Conservation (phyloP, 2,329 filamentous ascomycete species). For the Pseudogymnoascus pannorum region DNA sequence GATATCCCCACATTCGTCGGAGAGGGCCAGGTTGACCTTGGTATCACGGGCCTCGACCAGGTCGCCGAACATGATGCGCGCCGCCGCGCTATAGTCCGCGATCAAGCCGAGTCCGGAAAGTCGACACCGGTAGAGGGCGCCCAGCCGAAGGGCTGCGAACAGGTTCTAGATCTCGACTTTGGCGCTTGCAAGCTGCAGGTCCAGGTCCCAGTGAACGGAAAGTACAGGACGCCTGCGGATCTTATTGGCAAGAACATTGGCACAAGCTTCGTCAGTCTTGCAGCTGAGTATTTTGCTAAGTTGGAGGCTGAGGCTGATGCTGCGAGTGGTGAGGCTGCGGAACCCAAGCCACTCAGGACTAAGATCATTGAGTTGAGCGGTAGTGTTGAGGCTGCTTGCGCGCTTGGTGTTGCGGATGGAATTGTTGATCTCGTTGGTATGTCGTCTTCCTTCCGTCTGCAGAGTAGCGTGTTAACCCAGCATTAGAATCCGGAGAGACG, state of each 20-base stretch:
- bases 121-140: conserved; percentile 35
- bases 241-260: conserved; percentile 89
- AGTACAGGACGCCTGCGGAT: conserved; percentile 61
- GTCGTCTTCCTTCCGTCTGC: conserved; percentile 30
- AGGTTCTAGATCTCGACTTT: conserved; percentile 85
- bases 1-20: conserved; percentile 98
- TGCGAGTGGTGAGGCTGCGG: conserved; percentile 29
- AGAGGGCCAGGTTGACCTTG: conserved; percentile 85
- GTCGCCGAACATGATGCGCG: conserved; percentile 80
- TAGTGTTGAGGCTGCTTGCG: conserved; percentile 95
- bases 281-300: conserved; percentile 73
- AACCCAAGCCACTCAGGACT: conserved; percentile 59
- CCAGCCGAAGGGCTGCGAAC: conserved; percentile 53
- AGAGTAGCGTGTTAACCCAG: conserved; percentile 16
- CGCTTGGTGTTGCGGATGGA: conserved; percentile 88
- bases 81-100: conserved; percentile 42
- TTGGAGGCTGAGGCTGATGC: conserved; percentile 53
- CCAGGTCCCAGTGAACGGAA: conserved; percentile 86
- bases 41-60: conserved; percentile 90
- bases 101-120: conserved; percentile 41
- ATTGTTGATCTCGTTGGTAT: conserved; percentile 94
- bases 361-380: conserved; percentile 92
- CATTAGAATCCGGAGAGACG: conserved; percentile 86
- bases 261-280: conserved; percentile 85
- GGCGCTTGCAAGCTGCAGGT: conserved; percentile 89